Percentiles rank a stretch among this genome's conserved stretches.
phyloP scores from a whole-genome alignment of 352 stramenopile genomes.

The Phytopythium helicoides region DNA sequence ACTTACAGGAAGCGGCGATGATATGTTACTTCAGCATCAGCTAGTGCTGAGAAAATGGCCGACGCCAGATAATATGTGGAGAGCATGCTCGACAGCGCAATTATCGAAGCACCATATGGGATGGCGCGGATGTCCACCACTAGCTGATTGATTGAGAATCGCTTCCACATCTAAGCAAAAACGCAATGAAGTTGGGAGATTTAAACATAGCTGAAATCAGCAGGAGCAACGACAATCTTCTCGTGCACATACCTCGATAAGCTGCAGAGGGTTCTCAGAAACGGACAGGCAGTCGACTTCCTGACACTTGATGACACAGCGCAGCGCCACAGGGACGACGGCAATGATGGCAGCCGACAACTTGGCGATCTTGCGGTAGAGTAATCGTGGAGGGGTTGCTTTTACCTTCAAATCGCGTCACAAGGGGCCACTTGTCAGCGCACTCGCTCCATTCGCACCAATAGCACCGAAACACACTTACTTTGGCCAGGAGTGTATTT shows the following conservation, averaged over 20 bases:
- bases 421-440: neutral
- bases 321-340: slow-evolving; percentile 57
- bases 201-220: neutral
- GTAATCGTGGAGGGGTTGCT: slow-evolving; percentile 54
- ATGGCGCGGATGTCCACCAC: slow-evolving; percentile 21
- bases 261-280: slow-evolving; percentile 46
- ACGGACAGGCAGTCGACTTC: slow-evolving; percentile 51
- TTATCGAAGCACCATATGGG: slow-evolving; percentile 34
- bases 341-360: slow-evolving; percentile 52
- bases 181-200: slow-evolving; percentile 14
- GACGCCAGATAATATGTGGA: slow-evolving; percentile 76
- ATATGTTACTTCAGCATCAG: slow-evolving; percentile 84
- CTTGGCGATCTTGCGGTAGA: slow-evolving; percentile 73
- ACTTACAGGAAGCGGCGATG: slow-evolving; percentile 78
- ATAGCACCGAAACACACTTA: slow-evolving; percentile 15
- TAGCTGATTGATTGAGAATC: slow-evolving; percentile 23
- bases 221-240: no score
- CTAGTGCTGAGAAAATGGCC: slow-evolving; percentile 70
- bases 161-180: slow-evolving; percentile 29
- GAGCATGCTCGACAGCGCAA: slow-evolving; percentile 67
- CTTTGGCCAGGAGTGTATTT: slow-evolving; percentile 76
- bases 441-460: neutral
- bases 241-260: slow-evolving; percentile 19
- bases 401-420: slow-evolving; percentile 41
- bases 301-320: slow-evolving; percentile 54